Base-by-base conservation (phyloP, 176 grass and related monocot species). In the Olyra latifolia region DNA sequence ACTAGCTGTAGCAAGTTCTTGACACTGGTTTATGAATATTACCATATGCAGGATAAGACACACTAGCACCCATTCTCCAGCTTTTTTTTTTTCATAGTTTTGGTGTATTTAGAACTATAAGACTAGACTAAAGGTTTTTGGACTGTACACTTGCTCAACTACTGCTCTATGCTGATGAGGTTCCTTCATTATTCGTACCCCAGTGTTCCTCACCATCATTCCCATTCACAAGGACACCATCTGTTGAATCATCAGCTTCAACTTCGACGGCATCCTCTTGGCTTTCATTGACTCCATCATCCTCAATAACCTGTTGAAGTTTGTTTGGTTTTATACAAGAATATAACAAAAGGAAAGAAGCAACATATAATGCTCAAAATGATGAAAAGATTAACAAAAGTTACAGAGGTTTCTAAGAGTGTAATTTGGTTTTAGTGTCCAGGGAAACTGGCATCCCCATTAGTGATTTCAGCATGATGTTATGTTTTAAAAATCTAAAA, bases 121-220 rank as follows among this genome's bases (percentile, higher is more conserved):
- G 13, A 55, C 12, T 25, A 62, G 24, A 75, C 38, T 73, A 82
- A 83, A 75, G 17, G 55, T 45, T 60, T 79, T 80, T 75, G 70
- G 43, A 85, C 54, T 67, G 30, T 86, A 63, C 22, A 85, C 42
- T 84, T 87, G 44, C 45, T 46, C 48, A 59, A 90, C 57, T 77
- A 80, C 79, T 62, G 20, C 4, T 74, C 85, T 80, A 88, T 49
- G 60, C 49, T 74, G 78, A 62, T 85, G 84, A 72, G 58, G 35
- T 65, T 88, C 53, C 72, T 88, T 78, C 72, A 74, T 82, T 79
- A 62, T 88, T 88, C 89, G 14, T 91, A 91, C 85, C 85, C 89
- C 85, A 91, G 66, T 91, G 89, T 88, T 91, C 85, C 89, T 91
- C 82, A 91, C 82, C 73, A 76, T 79, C 73, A 78, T 88, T 82